Percentiles rank a stretch among this genome's conserved stretches.
These are phyloP conservation scores for Didymella segeticola DNA, from an alignment of 2,329 filamentous ascomycete genomes.

Conservation along the genomic window DNA sequence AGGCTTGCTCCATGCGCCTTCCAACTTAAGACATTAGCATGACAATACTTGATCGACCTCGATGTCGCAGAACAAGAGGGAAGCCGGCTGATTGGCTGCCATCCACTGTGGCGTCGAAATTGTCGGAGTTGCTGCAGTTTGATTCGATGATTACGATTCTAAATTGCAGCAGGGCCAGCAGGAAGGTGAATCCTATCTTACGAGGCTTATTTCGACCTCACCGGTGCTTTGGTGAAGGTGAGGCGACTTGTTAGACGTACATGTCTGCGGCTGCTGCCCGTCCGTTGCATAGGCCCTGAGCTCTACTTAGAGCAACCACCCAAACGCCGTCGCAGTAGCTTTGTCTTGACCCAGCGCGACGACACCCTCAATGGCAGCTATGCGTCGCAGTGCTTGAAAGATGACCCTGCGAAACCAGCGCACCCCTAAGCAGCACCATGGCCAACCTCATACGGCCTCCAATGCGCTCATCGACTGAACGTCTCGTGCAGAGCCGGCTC, in stretches of 20 bases:
- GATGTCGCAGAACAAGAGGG: not conserved
- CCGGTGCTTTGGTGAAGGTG: conserved; percentile 12
- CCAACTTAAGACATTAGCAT: not conserved
- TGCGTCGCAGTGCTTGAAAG: conserved; percentile 29
- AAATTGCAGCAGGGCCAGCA: conserved; percentile 13
- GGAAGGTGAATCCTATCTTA: conserved; percentile 15
- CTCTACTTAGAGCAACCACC: conserved; percentile 29
- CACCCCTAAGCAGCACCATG: conserved; percentile 28
- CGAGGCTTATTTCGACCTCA: conserved; percentile 24
- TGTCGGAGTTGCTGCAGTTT: conserved; percentile 23
- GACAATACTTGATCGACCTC: not conserved
- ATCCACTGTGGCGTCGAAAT: conserved; percentile 24
- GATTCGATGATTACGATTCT: conserved; percentile 22
- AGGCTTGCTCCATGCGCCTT: not conserved
- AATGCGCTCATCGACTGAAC: conserved; percentile 44
- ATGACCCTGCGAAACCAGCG: conserved; percentile 38
- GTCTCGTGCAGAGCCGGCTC: conserved; percentile 34
- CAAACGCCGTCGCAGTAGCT: conserved; percentile 35
- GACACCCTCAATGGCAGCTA: conserved; percentile 42
- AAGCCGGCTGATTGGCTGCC: conserved; percentile 23
- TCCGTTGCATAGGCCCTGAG: conserved; percentile 25
- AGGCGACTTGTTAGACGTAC: conserved; percentile 13
- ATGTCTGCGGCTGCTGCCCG: conserved; percentile 2
- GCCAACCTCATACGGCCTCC: conserved; percentile 36
- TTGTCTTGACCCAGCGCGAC: conserved; percentile 37